Evolutionary conservation across 805 yeast species (phyloP), one percentile per base, ranked within the genome.

Genomic region (Peterozyma toletana): DNA sequence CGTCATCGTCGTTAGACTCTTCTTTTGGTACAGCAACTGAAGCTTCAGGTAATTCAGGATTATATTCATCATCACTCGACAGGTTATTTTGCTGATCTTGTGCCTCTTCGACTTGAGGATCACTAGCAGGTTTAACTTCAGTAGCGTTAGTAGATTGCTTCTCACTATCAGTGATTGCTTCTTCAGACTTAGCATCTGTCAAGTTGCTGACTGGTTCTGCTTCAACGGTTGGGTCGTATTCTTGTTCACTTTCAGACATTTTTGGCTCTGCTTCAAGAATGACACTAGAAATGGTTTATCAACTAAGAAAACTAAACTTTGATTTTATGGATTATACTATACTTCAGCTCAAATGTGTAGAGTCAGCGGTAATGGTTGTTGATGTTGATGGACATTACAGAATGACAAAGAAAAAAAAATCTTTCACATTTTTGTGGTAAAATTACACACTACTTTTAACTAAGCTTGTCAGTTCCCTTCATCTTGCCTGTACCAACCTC

Each of bases 401-500:
- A 21, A 21, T 4, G 27, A 21, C 7, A 21, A 21, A 7, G 7
- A 21, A 21, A 21, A 21, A 21, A 21, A 21, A n/a, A n/a, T n/a
- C 27, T 21, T 21, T 21, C 27, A 7, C 27, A 21, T 21, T 21
- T 21, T 21, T 21, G 27, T 21, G 27, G 27, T 21, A n/a, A n/a
- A n/a, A n/a, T 21, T 7, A 7, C 27, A 7, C 27, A 21, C 27
- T 21, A 21, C 27, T 7, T 21, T 21, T 7, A 21, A 21, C 15
- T 47, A 29, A 67, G 44, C 43, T 62, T 53, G 53, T 83, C 93
- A 0, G 90, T 84, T 0, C 98, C 98, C 53, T 80, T 83, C 35
- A 75, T 68, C 52, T 78, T 83, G 3, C 90, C 83, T 37, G 83
- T 77, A 1, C 91, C 91, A 3, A 79, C 71, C 49, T 85, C 90